These are phyloP conservation scores for Trichothecium sympodiale DNA, from an alignment of 2,329 filamentous ascomycete species.

Conservation along the genomic window DNA sequence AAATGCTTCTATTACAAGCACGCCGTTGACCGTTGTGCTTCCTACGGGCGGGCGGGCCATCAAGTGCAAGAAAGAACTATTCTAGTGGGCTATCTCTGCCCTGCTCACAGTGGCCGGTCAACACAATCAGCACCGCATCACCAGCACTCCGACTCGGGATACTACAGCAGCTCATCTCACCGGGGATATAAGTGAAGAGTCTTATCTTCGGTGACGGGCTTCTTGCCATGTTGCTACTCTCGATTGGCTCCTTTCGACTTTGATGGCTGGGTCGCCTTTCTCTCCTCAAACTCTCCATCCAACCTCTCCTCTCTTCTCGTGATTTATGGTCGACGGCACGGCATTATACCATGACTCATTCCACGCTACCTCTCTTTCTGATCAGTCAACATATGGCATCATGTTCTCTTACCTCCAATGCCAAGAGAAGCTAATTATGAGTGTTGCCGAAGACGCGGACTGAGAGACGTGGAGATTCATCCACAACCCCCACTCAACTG, in stretches of 20 bases:
- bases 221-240: slow-evolving; percentile 27
- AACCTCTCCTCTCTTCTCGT: slow-evolving; percentile 37
- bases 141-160: slow-evolving; percentile 43
- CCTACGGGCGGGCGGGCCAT: slow-evolving; percentile 66
- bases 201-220: slow-evolving; percentile 39
- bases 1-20: slow-evolving; percentile 82
- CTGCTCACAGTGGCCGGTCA: slow-evolving; percentile 27
- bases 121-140: slow-evolving; percentile 25
- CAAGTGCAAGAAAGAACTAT: slow-evolving; percentile 62
- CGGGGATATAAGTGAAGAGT: slow-evolving; percentile 40
- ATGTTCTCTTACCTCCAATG: no score
- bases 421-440: background rate
- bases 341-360: no score
- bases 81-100: slow-evolving; percentile 72
- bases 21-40: slow-evolving; percentile 69
- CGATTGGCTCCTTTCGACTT: slow-evolving; percentile 32
- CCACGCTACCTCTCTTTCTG: background rate
- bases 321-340: slow-evolving; percentile 24
- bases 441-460: background rate
- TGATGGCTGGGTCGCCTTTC: slow-evolving; percentile 34
- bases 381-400: no score
- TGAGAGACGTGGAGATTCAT: no score
- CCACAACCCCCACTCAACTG: no score
- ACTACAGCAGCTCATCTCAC: slow-evolving; percentile 37
- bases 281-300: slow-evolving; percentile 36